Conservation (phyloP, 257 asterid genomes). For the Nicotiana tomentosiformis region DNA sequence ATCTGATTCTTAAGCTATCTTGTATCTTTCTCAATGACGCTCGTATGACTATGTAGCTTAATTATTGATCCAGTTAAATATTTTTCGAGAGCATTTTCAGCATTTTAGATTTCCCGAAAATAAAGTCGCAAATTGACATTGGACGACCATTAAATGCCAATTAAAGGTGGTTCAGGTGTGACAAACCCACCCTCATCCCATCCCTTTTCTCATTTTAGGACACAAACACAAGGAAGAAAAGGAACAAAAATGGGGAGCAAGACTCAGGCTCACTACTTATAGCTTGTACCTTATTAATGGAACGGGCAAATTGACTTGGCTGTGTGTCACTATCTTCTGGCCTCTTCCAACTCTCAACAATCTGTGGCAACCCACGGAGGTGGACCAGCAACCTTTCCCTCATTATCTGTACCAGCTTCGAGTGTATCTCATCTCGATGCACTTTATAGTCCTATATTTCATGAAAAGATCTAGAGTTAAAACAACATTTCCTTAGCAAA, state of each 20-base stretch:
- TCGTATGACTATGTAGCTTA: background rate
- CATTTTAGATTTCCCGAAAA: background rate
- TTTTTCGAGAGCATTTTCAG: background rate
- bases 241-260: background rate
- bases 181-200: background rate
- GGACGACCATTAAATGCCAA: background rate
- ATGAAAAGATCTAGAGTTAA: background rate
- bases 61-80: background rate
- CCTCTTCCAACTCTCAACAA: constrained; percentile 88
- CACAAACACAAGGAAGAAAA: background rate
- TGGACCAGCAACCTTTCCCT: constrained; percentile 78
- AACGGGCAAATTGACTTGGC: constrained; percentile 93
- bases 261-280: background rate
- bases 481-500: background rate
- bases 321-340: constrained; percentile 62
- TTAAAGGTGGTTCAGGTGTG: background rate
- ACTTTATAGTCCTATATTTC: constrained; percentile 73
- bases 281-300: constrained; percentile 66
- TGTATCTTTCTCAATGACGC: background rate
- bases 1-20: background rate
- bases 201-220: background rate
- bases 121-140: background rate
- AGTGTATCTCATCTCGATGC: constrained; percentile 91
- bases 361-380: constrained; percentile 85
- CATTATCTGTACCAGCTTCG: constrained; percentile 98